Evolutionary conservation across 176 grass and related monocot species (phyloP).

Genomic region (Tillandsia fasciculata): DNA sequence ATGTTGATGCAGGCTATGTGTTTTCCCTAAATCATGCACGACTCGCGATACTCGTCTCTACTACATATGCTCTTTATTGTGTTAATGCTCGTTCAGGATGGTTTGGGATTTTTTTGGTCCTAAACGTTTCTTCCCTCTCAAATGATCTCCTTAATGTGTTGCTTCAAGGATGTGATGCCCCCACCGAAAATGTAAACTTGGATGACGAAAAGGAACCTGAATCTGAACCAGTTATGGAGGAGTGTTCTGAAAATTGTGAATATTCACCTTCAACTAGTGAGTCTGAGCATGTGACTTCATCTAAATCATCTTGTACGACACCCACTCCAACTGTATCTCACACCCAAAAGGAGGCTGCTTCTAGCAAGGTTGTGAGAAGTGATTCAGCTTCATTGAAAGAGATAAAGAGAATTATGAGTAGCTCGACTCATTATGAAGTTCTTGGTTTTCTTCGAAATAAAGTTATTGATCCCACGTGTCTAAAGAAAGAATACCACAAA

Average conservation of each 20-base stretch:
- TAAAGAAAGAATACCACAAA: slow-evolving; percentile 80
- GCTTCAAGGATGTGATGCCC: slow-evolving; percentile 52
- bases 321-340: slow-evolving; percentile 58
- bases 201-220: slow-evolving; percentile 42
- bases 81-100: slow-evolving; percentile 66
- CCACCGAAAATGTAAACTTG: slow-evolving; percentile 36
- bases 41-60: slow-evolving; percentile 65
- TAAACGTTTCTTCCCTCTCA: slow-evolving; percentile 89
- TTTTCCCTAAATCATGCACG: slow-evolving; percentile 84
- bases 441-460: slow-evolving; percentile 46
- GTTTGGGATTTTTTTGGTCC: slow-evolving; percentile 64
- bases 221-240: slow-evolving; percentile 52
- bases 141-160: slow-evolving; percentile 87
- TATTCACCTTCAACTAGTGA: slow-evolving; percentile 51
- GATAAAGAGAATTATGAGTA: slow-evolving; percentile 86
- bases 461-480: slow-evolving; percentile 35
- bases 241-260: slow-evolving; percentile 51
- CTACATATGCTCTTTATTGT: slow-evolving; percentile 77
- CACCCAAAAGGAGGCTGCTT: slow-evolving; percentile 52
- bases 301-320: slow-evolving; percentile 56
- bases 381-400: slow-evolving; percentile 70
- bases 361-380: slow-evolving; percentile 61
- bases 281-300: slow-evolving; percentile 42
- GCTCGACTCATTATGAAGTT: slow-evolving; percentile 83
- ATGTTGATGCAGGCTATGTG: slow-evolving; percentile 67